Evolutionary conservation across 2,329 filamentous ascomycete species (phyloP), one percentile per base, ranked within the genome.

Genomic region (Hansfordia pulvinata): DNA sequence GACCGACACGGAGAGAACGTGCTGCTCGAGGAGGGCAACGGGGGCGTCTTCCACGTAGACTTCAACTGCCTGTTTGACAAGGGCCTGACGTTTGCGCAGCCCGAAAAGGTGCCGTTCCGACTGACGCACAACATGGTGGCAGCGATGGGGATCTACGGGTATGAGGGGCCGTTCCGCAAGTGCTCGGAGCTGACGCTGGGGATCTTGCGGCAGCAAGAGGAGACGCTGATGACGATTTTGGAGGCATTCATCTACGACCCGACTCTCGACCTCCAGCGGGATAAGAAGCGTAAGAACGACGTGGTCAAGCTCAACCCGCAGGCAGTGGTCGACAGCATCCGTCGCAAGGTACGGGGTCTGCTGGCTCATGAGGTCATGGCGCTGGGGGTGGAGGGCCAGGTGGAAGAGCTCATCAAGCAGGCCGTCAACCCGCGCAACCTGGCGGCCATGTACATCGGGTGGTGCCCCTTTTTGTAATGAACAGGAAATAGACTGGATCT

Each of bases 51-150:
- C 53, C 90, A 99, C 53, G 92, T 99, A 23, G 90, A 98, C 55
- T 98, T 99, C 65, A 98, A 98, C 56, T 98, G 92, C 52, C 73
- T 98, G 4, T 99, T 99, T 50, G 92, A 98, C 60, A 98, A 98
- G 46, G 90, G 90, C 2, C 69, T 88, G 20, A 94, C 86, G 0
- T 96, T 98, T 47, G 78, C 85, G 35, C 93, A 92, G 51, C 88
- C 90, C 0, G 90, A 99, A 53, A 65, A 80, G 17, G 90, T 98
- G 2, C 92, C 90, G 2, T 99, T 98, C 63, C 80, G 92, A 10
- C 65, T 98, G 21, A 98, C 90, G 4, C 88, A 94, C 62, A 98
- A 98, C 54, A 96, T 98, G 88, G 73, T 92, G 19, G 83, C 93
- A 36, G 92, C 90, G 8, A 96, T 98, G 75, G 90, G 90, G 5